Base-by-base conservation (phyloP, 768 basidiomycete species). In the Calvatia gigantea region DNA sequence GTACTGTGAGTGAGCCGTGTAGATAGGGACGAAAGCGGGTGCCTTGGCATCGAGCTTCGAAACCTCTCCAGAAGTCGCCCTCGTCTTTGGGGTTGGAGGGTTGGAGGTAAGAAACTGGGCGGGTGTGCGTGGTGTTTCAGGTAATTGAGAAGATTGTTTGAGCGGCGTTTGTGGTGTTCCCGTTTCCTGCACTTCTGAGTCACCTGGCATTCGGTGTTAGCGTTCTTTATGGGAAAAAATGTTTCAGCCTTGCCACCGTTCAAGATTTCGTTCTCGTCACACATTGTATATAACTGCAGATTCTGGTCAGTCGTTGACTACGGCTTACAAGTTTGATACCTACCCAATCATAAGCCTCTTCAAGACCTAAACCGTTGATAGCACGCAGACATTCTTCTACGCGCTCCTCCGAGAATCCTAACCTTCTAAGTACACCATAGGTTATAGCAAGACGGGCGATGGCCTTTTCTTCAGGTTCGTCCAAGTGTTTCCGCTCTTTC, bases 321-420 rank as follows among this genome's bases (percentile, higher is more conserved):
- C 29, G 50, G 35, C 15, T 44, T 31, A 25, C 23, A 46, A 19
- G 42, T 17, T 15, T n/a, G 9, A 21, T 29, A 52, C 83, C 54
- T 60, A 96, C 93, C 96, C 96, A 98, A 65, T 94, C 88, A 51
- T 89, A 80, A 8, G 91, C 93, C 49, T 93, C 89, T 14, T 98
- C 95, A n/a, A 93, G 72, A 23, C 91, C 90, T 29, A 87, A 71
- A 11, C 86, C 81, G 25, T 74, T 69, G 25, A 92, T 82, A 5
- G 77, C 69, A 48, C 73, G 70, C 42, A 98, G 69, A 66, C 93
- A 97, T 61, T 88, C 79, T 46, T 82, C 76, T 5, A 93, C 86
- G 50, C 81, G 74, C 9, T 76, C 77, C 62, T 90, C 84, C 1
- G 78, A 69, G 66, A 93, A 93, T 3, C 91, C 91, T 21, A 94